These are phyloP conservation scores for Sugiyamaella novakii DNA, from an alignment of 1,139 yeast species.

Conservation along the genomic window DNA sequence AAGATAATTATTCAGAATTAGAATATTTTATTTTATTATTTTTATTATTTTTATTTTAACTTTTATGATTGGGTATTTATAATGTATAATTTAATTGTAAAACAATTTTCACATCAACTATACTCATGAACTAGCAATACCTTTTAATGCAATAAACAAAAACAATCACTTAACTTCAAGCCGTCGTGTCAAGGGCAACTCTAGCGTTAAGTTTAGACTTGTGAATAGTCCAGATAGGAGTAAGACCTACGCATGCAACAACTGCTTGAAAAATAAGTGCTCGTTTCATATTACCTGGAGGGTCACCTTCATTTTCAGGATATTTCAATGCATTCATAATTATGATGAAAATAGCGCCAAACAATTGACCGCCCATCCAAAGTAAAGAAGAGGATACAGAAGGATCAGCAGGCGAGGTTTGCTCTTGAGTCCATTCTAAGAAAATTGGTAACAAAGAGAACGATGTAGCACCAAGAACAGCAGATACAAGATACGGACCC, in stretches of 20 bases:
- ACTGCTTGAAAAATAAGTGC: constrained; percentile 42
- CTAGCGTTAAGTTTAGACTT: constrained; percentile 28
- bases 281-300: constrained; percentile 41
- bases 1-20: constrained; percentile 15
- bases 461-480: constrained; percentile 42
- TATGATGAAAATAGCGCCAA: constrained; percentile 43
- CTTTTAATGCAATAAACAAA: constrained; percentile 5
- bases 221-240: constrained; percentile 32
- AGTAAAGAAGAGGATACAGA: constrained; percentile 39
- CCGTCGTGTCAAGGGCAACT: constrained; percentile 27
- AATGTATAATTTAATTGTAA: constrained; percentile 8
- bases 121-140: no score
- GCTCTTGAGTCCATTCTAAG: constrained; percentile 43
- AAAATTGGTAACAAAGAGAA: constrained; percentile 41
- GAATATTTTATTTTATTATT: constrained; percentile 6
- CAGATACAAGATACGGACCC: constrained; percentile 42
- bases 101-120: no score
- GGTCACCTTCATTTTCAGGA: constrained; percentile 35
- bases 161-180: constrained; percentile 1
- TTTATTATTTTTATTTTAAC: constrained; percentile 1
- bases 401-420: constrained; percentile 42
- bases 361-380: constrained; percentile 43
- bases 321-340: constrained; percentile 41
- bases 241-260: constrained; percentile 36
- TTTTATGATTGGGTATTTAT: constrained; percentile 8